Base-by-base conservation (phyloP, 106 monocot genomes). In the Platanthera zijinensis region DNA sequence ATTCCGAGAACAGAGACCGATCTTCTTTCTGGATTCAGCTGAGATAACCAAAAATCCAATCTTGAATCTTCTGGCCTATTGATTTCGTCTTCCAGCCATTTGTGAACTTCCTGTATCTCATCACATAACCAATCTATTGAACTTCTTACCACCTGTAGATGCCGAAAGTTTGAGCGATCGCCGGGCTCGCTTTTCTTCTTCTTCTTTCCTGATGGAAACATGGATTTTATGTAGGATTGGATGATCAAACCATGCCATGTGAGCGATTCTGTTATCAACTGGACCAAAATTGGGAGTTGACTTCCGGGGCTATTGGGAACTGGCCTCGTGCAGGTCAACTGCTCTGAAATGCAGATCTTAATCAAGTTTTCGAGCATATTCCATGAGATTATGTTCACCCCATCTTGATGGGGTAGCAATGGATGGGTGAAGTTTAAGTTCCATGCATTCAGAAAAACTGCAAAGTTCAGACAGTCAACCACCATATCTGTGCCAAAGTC, bases 401-500 rank as follows among this genome's bases (percentile, higher is more conserved):
- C 70, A 28, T 79, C 84, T 74, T 50, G 57, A 46, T 69, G 62
- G 9, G 48, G 71, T 1, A 48, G 14, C 22, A 22, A 47, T 2
- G 50, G 53, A 25, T 73, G 75, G 28, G 63, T 74, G 51, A 74
- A 71, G 75, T 72, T 57, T 32, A 81, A 75, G 64, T 83, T 92
- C 89, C 80, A 92, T 12, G 91, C 91, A 81, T 94, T 94, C 70
- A 89, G 52, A 85, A 97, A 97, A 47, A 97, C 76, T 9, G 94
- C 85, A 61, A 97, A 97, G 74, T 80, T 90, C 14, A 94, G 78
- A 84, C 91, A 94, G 67, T 78, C 80, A 49, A 87, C 66, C 46
- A 87, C 59, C 45, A 85, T 21, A 52, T 88, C 91, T 18, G 84
- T 51, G 53, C 75, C 77, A 62, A 85, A 80, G 51, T 86, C 91